These are phyloP conservation scores for Brassica carinata DNA, from an alignment of 345 rosid species.

Conservation along the genomic window DNA sequence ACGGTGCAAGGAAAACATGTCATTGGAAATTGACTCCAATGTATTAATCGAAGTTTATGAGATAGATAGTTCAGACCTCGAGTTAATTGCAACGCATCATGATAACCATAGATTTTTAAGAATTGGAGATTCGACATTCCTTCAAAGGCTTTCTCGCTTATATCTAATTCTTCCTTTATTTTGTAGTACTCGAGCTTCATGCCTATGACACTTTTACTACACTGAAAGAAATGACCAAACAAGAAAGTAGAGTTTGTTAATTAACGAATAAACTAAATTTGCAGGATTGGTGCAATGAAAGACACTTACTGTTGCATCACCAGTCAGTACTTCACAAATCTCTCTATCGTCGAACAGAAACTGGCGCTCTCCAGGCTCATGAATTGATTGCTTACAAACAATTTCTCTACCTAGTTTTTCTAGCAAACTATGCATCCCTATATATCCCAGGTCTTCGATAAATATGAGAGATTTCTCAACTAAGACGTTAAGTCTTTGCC, in stretches of 20 bases:
- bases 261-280: not conserved
- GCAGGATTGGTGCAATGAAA: not conserved
- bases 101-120: not conserved
- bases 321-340: slow-evolving; percentile 17
- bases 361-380: slow-evolving; percentile 19
- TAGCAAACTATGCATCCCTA: not conserved
- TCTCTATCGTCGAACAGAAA: slow-evolving; percentile 23
- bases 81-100: not conserved
- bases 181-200: not conserved
- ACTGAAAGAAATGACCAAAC: not conserved
- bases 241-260: not conserved
- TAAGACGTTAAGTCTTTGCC: not conserved
- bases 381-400: not conserved
- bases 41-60: slow-evolving; percentile 14
- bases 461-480: not conserved
- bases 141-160: not conserved
- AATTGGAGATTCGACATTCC: not conserved
- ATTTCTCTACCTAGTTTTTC: not conserved
- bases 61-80: not conserved
- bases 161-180: not conserved
- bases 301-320: not conserved
- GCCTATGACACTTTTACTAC: not conserved
- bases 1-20: slow-evolving; percentile 10
- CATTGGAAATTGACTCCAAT: slow-evolving; percentile 21
- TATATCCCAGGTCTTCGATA: not conserved